Conservation (phyloP, 257 asterid genomes). For the Parsonsia alboflavescens region DNA sequence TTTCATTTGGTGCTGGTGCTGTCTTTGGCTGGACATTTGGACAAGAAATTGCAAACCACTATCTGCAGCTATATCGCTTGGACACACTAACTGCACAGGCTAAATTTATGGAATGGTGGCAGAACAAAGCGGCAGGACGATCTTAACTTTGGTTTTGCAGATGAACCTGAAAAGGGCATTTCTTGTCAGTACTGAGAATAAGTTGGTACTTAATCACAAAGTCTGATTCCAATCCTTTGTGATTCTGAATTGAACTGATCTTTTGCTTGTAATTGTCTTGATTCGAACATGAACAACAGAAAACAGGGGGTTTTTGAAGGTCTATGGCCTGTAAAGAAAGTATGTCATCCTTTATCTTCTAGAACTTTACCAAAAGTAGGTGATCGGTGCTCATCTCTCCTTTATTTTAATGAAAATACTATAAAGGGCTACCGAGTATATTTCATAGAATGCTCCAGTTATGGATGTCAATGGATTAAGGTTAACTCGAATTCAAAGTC, state of each 20-base stretch:
- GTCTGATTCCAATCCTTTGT: neutral
- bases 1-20: slow-evolving; percentile 76
- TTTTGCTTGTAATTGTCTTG: neutral
- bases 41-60: slow-evolving; percentile 74
- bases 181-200: slow-evolving; percentile 1
- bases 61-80: slow-evolving; percentile 63
- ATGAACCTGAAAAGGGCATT: neutral
- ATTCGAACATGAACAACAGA: neutral
- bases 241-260: neutral
- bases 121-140: slow-evolving; percentile 51
- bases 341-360: neutral
- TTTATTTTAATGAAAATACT: no score
- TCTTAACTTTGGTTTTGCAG: slow-evolving; percentile 8
- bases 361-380: neutral
- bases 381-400: neutral
- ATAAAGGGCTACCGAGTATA: no score
- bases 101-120: slow-evolving; percentile 88
- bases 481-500: no score
- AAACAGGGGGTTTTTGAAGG: neutral
- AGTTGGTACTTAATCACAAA: neutral
- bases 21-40: slow-evolving; percentile 74
- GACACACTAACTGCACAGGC: slow-evolving; percentile 76
- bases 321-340: neutral
- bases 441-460: no score
- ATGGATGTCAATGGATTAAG: no score